A percentile compares a stretch with the other conserved stretches of the same genome.
phyloP scores from a whole-genome alignment of 805 yeast genomes.

The Wickerhamiella alocasiicola region DNA sequence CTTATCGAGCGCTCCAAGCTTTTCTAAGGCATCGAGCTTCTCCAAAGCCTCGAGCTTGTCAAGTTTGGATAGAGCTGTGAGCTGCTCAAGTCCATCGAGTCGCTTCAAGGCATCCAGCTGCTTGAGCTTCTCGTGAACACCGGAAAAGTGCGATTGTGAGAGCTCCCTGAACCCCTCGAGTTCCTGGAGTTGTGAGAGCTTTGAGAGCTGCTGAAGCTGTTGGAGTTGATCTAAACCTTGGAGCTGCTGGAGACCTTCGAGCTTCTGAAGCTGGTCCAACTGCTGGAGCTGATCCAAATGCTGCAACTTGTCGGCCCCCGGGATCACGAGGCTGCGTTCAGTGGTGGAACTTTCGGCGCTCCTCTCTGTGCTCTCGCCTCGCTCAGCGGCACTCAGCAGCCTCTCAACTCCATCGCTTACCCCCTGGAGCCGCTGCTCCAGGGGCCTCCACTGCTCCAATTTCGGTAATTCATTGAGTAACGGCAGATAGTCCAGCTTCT shows the following conservation, averaged over 20 bases:
- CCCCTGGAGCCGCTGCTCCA: too few species aligned
- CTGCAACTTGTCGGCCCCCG: slow-evolving; percentile 10
- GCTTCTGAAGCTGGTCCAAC: background rate
- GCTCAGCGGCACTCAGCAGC: background rate
- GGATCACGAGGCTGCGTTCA: slow-evolving; percentile 3
- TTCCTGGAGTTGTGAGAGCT: slow-evolving; percentile 4
- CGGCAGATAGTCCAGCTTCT: slow-evolving; percentile 3
- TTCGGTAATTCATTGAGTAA: slow-evolving; percentile 2
- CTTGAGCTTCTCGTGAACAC: background rate
- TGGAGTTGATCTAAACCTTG: slow-evolving; percentile 11
- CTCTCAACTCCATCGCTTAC: slow-evolving; percentile 9
- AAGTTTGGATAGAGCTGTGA: background rate
- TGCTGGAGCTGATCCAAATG: slow-evolving; percentile 1
- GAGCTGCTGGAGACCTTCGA: slow-evolving; percentile 3
- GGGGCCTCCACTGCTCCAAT: background rate
- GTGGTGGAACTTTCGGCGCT: background rate
- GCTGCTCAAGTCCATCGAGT: slow-evolving; percentile 18
- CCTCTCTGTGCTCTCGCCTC: background rate
- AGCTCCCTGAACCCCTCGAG: slow-evolving; percentile 1
- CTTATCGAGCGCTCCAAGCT: background rate
- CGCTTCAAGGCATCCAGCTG: slow-evolving; percentile 8
- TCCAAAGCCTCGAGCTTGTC: background rate
- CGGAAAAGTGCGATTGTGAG: background rate
- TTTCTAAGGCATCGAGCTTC: slow-evolving; percentile 16
- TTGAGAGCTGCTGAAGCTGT: slow-evolving; percentile 8